These are phyloP conservation scores for Nicotiana noctiflora DNA, from an alignment of 257 asterid genomes.

Conservation along the genomic window DNA sequence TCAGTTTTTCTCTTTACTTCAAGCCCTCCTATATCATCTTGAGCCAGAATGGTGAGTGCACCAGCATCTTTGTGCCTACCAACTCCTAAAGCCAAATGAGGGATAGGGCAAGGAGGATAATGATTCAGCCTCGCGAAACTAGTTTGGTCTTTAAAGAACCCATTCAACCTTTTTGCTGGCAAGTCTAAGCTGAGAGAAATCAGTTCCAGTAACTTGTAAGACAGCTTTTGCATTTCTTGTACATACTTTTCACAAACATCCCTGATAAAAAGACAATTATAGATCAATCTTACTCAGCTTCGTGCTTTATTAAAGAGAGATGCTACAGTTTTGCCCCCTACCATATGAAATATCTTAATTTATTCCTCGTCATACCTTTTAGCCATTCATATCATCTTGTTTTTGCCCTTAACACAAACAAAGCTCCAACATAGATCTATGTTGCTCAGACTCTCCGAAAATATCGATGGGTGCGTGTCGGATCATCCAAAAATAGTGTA, in stretches of 20 bases:
- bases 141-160: conserved; percentile 43
- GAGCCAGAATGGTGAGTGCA: conserved; percentile 54
- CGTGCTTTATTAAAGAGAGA: neutral
- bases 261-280: conserved; percentile 24
- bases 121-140: conserved; percentile 61
- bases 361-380: neutral
- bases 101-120: conserved; percentile 67
- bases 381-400: neutral
- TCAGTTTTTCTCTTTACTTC: conserved; percentile 62
- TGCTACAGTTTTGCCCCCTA: neutral
- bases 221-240: conserved; percentile 40
- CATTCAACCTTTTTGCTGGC: conserved; percentile 32
- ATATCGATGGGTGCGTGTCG: too few species aligned
- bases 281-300: neutral
- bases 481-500: too few species aligned
- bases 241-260: conserved; percentile 50
- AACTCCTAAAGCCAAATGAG: conserved; percentile 69
- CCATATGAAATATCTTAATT: neutral
- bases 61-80: conserved; percentile 71
- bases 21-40: conserved; percentile 69
- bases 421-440: neutral
- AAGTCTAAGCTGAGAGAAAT: conserved; percentile 55
- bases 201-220: conserved; percentile 42
- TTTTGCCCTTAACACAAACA: neutral
- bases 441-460: too few species aligned